These are phyloP conservation scores for Candida boleticola DNA, from an alignment of 805 yeast species.

Conservation along the genomic window DNA sequence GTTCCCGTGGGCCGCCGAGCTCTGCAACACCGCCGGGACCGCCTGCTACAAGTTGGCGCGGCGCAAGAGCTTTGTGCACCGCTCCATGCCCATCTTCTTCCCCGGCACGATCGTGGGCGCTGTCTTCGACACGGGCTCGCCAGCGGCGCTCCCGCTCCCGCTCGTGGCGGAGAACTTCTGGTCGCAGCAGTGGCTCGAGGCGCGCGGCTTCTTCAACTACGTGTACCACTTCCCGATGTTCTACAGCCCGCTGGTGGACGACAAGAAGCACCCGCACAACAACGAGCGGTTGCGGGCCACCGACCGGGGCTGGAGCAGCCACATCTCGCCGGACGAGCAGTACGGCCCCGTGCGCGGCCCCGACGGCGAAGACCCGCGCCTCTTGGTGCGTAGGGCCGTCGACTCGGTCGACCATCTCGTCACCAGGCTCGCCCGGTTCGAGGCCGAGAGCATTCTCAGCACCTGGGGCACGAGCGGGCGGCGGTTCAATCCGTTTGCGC, in stretches of 20 bases:
- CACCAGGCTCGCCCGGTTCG: not conserved
- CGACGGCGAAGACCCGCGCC: not conserved
- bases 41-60: slow-evolving; percentile 17
- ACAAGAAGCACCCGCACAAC: slow-evolving; percentile 12
- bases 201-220: slow-evolving; percentile 13
- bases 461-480: not conserved
- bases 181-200: slow-evolving; percentile 26
- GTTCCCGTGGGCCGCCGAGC: slow-evolving; percentile 25
- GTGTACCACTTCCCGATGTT: slow-evolving; percentile 28
- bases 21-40: slow-evolving; percentile 6
- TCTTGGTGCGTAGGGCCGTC: not conserved
- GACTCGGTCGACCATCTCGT: not conserved
- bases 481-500: not conserved
- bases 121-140: slow-evolving; percentile 6
- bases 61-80: slow-evolving; percentile 18
- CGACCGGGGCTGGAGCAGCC: slow-evolving; percentile 15
- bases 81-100: slow-evolving; percentile 22
- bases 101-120: slow-evolving; percentile 29
- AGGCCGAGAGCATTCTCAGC: not conserved
- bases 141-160: slow-evolving; percentile 15
- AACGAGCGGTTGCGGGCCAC: slow-evolving; percentile 1
- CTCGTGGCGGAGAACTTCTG: slow-evolving; percentile 25
- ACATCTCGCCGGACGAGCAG: slow-evolving; percentile 17
- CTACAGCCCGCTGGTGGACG: slow-evolving; percentile 27
- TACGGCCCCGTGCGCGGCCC: slow-evolving; percentile 9